Evolutionary conservation across 192 early-diverging fungal genomes (phyloP), one percentile per base, ranked within the genome.

Genomic region (Dissophora globulifera): DNA sequence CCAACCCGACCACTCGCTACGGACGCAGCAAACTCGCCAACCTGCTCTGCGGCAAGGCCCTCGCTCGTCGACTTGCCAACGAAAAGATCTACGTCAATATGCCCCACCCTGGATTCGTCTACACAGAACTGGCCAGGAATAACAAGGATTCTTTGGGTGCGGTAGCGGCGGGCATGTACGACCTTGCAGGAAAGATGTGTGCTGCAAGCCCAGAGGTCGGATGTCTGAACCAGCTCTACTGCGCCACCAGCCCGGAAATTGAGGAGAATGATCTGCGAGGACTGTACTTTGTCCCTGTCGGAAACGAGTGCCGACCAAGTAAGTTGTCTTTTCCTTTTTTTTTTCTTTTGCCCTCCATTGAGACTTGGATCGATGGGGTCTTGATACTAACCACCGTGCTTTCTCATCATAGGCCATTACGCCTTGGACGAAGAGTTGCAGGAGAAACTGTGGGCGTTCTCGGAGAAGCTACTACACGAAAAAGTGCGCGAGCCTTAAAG

Each of bases 11-110:
- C 23, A 19, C 32, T 16, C 53, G 62, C 35, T 89, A 89, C 61
- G 82, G 78, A 15, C 63, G 81, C 12, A 62, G 67, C 27, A 92
- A 92, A 65, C 67, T 88, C 60, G 59, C 82, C 49, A 87, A 85
- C 55, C 58, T 85, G 16, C 78, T 85, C 27, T 87, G 84, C 67
- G 69, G 83, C 13, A 78, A 68, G 27, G 72, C 82, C 13, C 75
- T 92, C 10, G 82, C 84, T n/a, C 60, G 74, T 10, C 47, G 70
- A 12, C 56, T 81, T 5, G 55, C 71, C 12, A 70, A 69, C 13
- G 62, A 79, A 32, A 52, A 69, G 3, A 58, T 79, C 40, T 80
- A 69, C 31, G 81, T 69, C 1, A 81, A 89, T 45, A 64, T 66
- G 54, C 41, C 79, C 11, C 86, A 89, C 52, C 88, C 88, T 15